Evolutionary conservation across 768 basidiomycete species (phyloP).

Genomic region (Phylloporus arenicola): DNA sequence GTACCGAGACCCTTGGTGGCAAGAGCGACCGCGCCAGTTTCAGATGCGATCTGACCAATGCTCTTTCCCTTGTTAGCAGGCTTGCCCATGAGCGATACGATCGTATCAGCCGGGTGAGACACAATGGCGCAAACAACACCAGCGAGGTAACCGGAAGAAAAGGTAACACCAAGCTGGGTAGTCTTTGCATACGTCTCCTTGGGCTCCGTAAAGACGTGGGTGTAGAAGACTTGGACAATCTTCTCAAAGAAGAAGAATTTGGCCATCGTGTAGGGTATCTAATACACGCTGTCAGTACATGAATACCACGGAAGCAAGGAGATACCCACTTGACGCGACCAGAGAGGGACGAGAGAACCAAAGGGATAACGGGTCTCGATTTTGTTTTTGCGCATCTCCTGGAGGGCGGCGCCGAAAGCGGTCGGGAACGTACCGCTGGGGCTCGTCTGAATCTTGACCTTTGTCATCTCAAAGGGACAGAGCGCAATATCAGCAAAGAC

Average conservation of each 20-base stretch:
- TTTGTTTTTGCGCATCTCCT: slow-evolving; percentile 63
- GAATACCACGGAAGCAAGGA: background rate
- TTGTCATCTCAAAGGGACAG: slow-evolving; percentile 92
- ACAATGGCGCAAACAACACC: slow-evolving; percentile 95
- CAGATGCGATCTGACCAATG: slow-evolving; percentile 61
- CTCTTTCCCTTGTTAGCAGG: slow-evolving; percentile 77
- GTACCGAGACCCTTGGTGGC: slow-evolving; percentile 88
- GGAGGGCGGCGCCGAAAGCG: slow-evolving; percentile 63
- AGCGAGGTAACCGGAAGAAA: slow-evolving; percentile 88
- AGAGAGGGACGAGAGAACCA: slow-evolving; percentile 78
- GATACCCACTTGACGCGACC: slow-evolving; percentile 55
- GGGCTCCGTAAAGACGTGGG: slow-evolving; percentile 74
- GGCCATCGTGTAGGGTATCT: slow-evolving; percentile 90
- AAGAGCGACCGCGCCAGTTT: slow-evolving; percentile 60
- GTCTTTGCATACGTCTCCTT: slow-evolving; percentile 75
- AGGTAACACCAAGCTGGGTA: slow-evolving; percentile 86
- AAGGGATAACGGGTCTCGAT: slow-evolving; percentile 78
- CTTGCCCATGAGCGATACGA: slow-evolving; percentile 94
- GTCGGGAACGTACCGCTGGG: slow-evolving; percentile 72
- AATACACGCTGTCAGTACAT: background rate
- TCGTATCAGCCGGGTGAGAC: slow-evolving; percentile 92
- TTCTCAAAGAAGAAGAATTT: slow-evolving; percentile 97
- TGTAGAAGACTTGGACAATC: slow-evolving; percentile 83
- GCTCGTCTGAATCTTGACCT: slow-evolving; percentile 86
- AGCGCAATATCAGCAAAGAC: slow-evolving; percentile 95